Conservation (phyloP, 192 early-diverging fungal species). For the Chytriomyces confervae region DNA sequence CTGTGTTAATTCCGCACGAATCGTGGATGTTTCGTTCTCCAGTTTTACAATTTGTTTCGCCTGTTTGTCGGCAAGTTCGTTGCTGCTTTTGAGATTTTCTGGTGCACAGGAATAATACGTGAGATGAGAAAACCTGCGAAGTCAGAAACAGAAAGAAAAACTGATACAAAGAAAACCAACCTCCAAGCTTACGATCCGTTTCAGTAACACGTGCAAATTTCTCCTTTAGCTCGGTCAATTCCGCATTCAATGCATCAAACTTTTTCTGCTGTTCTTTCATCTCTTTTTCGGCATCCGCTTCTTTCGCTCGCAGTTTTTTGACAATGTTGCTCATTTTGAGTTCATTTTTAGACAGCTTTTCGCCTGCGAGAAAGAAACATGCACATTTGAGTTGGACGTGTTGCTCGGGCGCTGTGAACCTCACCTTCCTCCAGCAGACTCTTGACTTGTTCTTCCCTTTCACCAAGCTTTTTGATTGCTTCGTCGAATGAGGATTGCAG, state of each 20-base stretch:
- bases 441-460: constrained; percentile 47
- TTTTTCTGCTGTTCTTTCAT: constrained; percentile 44
- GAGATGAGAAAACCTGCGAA: background rate
- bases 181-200: constrained; percentile 40
- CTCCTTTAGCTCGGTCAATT: constrained; percentile 41
- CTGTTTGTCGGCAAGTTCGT: constrained; percentile 43
- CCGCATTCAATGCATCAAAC: constrained; percentile 19
- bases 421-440: constrained; percentile 48
- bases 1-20: constrained; percentile 12
- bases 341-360: constrained; percentile 79
- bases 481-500: constrained; percentile 40
- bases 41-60: constrained; percentile 44
- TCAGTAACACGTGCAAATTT: constrained; percentile 32
- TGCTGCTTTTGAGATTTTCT: constrained; percentile 32
- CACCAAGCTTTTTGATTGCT: constrained; percentile 31
- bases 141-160: constrained; percentile 12
- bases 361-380: constrained; percentile 57
- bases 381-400: background rate
- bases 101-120: background rate
- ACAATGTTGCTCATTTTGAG: constrained; percentile 67
- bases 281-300: constrained; percentile 65
- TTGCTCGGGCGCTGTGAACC: background rate
- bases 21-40: constrained; percentile 37
- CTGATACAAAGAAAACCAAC: constrained; percentile 1
- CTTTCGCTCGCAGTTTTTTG: constrained; percentile 75